Evolutionary conservation across 2,329 filamentous ascomycete genomes (phyloP).

Genomic region (Fusarium heterosporum): DNA sequence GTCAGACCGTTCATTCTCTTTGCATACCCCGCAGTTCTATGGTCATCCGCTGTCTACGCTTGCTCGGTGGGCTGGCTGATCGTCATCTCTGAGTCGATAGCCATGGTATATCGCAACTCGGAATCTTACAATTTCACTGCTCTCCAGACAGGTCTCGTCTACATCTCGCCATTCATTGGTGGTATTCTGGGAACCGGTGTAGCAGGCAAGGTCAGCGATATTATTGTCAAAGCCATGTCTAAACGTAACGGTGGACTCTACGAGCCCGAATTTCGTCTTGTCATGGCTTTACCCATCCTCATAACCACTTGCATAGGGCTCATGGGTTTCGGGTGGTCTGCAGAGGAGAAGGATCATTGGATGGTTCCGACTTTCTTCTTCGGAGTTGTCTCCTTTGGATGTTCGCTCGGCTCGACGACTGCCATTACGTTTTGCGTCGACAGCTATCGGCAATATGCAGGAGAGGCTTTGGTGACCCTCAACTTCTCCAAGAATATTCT

Average conservation of each 20-base stretch:
- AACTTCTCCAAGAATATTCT: conserved; percentile 96
- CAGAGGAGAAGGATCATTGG: conserved; percentile 78
- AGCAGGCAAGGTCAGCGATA: conserved; percentile 86
- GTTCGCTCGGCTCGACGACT: conserved; percentile 88
- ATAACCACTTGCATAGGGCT: conserved; percentile 84
- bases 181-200: conserved; percentile 92
- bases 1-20: conserved; percentile 86
- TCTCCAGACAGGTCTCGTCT: conserved; percentile 85
- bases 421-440: conserved; percentile 95
- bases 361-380: conserved; percentile 96
- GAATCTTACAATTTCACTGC: conserved; percentile 83
- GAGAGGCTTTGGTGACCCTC: conserved; percentile 91
- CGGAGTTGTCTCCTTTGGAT: conserved; percentile 91
- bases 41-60: conserved; percentile 86
- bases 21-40: conserved; percentile 88
- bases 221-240: conserved; percentile 85
- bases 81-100: conserved; percentile 88
- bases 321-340: conserved; percentile 98
- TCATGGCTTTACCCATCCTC: conserved; percentile 86
- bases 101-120: conserved; percentile 78
- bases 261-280: conserved; percentile 90
- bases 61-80: conserved; percentile 96
- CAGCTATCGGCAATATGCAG: conserved; percentile 91
- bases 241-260: conserved; percentile 91
- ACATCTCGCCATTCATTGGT: conserved; percentile 89